These are phyloP conservation scores for Mortierella sp. DNA, from an alignment of 371 early-diverging fungal genomes.

Conservation along the genomic window DNA sequence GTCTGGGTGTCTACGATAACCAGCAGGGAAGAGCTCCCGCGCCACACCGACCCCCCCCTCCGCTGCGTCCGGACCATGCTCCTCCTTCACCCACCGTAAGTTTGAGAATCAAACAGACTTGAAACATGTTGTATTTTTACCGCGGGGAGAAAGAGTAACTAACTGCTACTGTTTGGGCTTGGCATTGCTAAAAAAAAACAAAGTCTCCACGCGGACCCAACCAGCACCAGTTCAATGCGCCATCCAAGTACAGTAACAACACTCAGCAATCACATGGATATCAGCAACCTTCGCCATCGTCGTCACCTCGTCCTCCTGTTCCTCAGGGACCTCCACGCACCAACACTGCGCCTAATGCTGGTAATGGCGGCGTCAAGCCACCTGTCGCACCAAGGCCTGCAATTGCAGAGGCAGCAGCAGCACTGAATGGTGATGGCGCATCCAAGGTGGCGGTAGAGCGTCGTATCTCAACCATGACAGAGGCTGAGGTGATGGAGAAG, in stretches of 20 bases:
- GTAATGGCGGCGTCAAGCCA: too few species aligned
- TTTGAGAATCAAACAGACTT: too few species aligned
- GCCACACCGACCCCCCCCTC: too few species aligned
- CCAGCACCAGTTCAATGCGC: too few species aligned
- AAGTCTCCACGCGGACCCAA: too few species aligned
- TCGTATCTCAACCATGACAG: slow-evolving; percentile 87
- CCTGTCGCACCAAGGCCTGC: slow-evolving; percentile 27
- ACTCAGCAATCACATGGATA: too few species aligned
- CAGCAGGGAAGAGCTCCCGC: slow-evolving; percentile 34
- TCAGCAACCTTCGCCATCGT: too few species aligned
- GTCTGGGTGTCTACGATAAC: slow-evolving; percentile 39
- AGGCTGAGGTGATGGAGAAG: slow-evolving; percentile 92
- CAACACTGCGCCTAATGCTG: slow-evolving; percentile 17
- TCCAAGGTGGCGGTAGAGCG: slow-evolving; percentile 70
- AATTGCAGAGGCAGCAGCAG: slow-evolving; percentile 39
- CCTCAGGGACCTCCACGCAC: slow-evolving; percentile 33
- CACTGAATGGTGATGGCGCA: slow-evolving; percentile 33
- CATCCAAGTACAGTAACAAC: too few species aligned
- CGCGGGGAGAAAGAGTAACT: neutral
- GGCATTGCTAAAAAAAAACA: too few species aligned
- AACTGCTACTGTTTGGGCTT: neutral
- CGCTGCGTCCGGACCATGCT: slow-evolving; percentile 32
- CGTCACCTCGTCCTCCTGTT: too few species aligned
- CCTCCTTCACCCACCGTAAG: slow-evolving; percentile 49
- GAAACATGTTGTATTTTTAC: neutral